Conservation (phyloP, 495 filamentous ascomycete genomes). For the Penicillium desertorum region DNA sequence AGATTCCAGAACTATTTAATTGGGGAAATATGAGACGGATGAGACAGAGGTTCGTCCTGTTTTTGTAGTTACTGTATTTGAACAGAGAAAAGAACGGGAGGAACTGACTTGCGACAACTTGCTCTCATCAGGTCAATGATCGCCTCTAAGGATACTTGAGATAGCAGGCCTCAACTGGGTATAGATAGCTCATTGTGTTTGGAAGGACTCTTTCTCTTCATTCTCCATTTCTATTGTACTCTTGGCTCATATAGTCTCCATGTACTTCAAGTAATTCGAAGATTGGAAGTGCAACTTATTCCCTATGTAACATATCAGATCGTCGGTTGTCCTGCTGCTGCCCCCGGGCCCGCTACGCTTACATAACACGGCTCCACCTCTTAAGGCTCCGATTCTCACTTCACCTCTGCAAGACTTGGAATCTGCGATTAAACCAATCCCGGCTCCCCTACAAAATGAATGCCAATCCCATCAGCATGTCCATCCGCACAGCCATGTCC, state of each 20-base stretch:
- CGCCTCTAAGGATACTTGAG: too few species aligned
- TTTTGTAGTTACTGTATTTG: too few species aligned
- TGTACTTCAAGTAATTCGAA: neutral
- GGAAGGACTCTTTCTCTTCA: neutral
- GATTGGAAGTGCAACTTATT: neutral
- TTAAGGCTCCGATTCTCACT: slow-evolving; percentile 5
- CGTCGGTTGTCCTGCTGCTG: neutral
- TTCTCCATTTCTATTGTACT: neutral
- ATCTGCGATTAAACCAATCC: slow-evolving; percentile 11
- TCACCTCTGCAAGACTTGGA: slow-evolving; percentile 16
- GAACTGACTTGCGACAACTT: too few species aligned
- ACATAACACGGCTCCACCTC: slow-evolving; percentile 22
- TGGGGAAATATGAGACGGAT: too few species aligned
- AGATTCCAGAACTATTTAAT: too few species aligned
- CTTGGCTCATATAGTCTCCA: neutral
- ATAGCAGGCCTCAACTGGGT: too few species aligned
- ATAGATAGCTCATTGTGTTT: neutral
- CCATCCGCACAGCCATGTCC: slow-evolving; percentile 34
- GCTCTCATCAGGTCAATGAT: too few species aligned
- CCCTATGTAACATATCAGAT: neutral
- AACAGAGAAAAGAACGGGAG: too few species aligned
- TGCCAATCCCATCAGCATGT: slow-evolving; percentile 26
- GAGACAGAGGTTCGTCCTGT: too few species aligned
- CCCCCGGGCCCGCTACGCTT: slow-evolving; percentile 11
- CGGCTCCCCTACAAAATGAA: slow-evolving; percentile 21